A percentile compares a stretch with the other conserved stretches of the same genome.
Evolutionary conservation across 176 grass and related monocot genomes (phyloP).

Genomic region (Eleusine indica): DNA sequence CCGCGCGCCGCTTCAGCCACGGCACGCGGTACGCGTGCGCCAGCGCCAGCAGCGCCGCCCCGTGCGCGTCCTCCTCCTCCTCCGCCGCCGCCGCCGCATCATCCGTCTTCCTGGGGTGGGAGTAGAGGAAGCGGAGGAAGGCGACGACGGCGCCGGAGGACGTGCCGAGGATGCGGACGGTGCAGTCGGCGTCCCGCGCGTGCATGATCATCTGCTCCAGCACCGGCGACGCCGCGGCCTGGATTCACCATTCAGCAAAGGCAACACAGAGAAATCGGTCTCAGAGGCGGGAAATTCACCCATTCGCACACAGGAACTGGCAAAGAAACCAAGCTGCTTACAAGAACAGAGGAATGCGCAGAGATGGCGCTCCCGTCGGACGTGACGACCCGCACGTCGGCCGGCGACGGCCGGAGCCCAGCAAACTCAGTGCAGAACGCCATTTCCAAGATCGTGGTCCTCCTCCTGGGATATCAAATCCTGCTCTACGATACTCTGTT

Average conservation of each 20-base stretch:
- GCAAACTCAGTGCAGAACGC: neutral
- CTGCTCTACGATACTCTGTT: neutral
- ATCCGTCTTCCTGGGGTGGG: slow-evolving; percentile 16
- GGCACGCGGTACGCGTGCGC: slow-evolving; percentile 64
- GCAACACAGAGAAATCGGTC: neutral
- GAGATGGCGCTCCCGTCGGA: slow-evolving; percentile 57
- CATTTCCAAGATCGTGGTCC: neutral
- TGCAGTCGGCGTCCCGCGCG: slow-evolving; percentile 30
- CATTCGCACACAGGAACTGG: neutral
- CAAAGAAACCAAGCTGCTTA: slow-evolving; percentile 45
- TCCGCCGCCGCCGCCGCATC: slow-evolving; percentile 47
- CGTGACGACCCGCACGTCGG: slow-evolving; percentile 63
- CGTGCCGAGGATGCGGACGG: slow-evolving; percentile 60
- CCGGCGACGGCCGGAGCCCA: slow-evolving; percentile 30
- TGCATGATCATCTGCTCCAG: slow-evolving; percentile 63
- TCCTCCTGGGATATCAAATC: neutral
- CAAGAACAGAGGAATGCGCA: slow-evolving; percentile 67
- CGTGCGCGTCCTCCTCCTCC: slow-evolving; percentile 52
- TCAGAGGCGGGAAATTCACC: neutral
- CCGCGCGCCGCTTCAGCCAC: slow-evolving; percentile 67
- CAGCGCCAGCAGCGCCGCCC: slow-evolving; percentile 59
- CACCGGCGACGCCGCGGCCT: slow-evolving; percentile 74
- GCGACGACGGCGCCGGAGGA: slow-evolving; percentile 50
- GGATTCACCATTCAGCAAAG: neutral
- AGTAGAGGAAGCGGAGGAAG: slow-evolving; percentile 71